These are phyloP conservation scores for Camelina neglecta DNA, from an alignment of 345 rosid species.

Conservation along the genomic window DNA sequence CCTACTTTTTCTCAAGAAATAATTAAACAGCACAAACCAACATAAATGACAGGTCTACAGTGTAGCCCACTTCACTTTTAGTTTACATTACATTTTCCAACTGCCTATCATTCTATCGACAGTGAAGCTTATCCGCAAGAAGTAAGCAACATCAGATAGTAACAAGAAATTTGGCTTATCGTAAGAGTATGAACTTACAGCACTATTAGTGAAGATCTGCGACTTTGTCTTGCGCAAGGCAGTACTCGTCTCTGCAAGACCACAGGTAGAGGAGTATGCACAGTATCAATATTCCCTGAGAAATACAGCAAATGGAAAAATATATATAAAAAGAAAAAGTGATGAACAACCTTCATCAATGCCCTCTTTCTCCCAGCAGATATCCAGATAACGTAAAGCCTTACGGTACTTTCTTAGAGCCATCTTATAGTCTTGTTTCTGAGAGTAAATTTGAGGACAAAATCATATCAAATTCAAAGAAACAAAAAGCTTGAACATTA, in stretches of 20 bases:
- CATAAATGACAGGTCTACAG: conserved; percentile 5
- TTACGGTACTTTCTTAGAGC: conserved; percentile 92
- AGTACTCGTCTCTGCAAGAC: conserved; percentile 66
- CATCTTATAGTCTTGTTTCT: conserved; percentile 96
- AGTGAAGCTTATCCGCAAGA: not conserved
- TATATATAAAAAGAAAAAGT: not conserved
- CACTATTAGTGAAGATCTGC: conserved; percentile 85
- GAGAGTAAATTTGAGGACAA: not conserved
- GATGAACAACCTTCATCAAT: conserved; percentile 76
- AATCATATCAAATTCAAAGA: not conserved
- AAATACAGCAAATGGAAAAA: conserved; percentile 14
- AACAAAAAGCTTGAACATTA: not conserved
- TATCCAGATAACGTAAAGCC: conserved; percentile 82
- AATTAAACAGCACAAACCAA: conserved; percentile 30
- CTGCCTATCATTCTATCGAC: not conserved
- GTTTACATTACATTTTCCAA: not conserved
- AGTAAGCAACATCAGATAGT: conserved; percentile 9
- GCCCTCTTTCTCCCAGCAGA: conserved; percentile 97
- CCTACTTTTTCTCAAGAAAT: not conserved
- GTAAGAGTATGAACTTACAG: conserved; percentile 58
- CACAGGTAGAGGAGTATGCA: conserved; percentile 27
- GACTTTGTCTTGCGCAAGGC: conserved; percentile 87
- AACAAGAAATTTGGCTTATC: conserved; percentile 4
- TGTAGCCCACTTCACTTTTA: not conserved
- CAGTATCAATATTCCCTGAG: not conserved